Evolutionary conservation across 371 early-diverging fungal species (phyloP).

Genomic region (Mortierella polycephala): DNA sequence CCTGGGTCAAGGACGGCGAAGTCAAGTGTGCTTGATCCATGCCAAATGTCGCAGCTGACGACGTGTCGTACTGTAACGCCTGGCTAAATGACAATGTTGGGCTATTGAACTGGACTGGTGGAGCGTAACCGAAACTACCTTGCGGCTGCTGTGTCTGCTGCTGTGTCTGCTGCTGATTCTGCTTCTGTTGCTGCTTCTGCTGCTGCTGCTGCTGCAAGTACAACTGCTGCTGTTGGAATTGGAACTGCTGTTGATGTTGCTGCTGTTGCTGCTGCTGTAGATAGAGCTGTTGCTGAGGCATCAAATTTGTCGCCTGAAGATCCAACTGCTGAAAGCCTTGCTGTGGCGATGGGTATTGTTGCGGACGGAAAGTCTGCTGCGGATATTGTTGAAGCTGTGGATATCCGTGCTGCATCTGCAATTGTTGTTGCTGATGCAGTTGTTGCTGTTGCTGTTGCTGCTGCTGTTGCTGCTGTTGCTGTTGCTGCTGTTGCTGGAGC

Average conservation of each 20-base stretch:
- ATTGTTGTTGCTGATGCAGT: conserved; percentile 44
- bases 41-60: conserved; percentile 22
- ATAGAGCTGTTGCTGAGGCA: conserved; percentile 48
- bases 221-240: conserved; percentile 31
- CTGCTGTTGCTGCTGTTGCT: conserved; percentile 51
- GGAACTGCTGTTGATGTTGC: conserved; percentile 23
- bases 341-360: conserved; percentile 30
- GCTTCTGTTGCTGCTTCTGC: conserved; percentile 24
- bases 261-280: conserved; percentile 42
- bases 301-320: conserved; percentile 36
- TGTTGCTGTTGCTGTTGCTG: conserved; percentile 49
- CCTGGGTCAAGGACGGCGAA: conserved; percentile 12
- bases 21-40: conserved; percentile 35
- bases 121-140: conserved; percentile 18
- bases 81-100: conserved; percentile 37
- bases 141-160: conserved; percentile 33
- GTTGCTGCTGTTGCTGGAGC: conserved; percentile 56
- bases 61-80: conserved; percentile 25
- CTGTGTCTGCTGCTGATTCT: conserved; percentile 28
- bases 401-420: conserved; percentile 47
- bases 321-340: conserved; percentile 45
- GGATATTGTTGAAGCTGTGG: conserved; percentile 45
- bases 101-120: conserved; percentile 39
- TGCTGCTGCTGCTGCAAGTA: conserved; percentile 32
- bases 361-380: conserved; percentile 32